Percentiles rank a stretch among this genome's conserved stretches.
These are phyloP conservation scores for Globisporangium mamillatum DNA, from an alignment of 352 stramenopile species.

Conservation along the genomic window DNA sequence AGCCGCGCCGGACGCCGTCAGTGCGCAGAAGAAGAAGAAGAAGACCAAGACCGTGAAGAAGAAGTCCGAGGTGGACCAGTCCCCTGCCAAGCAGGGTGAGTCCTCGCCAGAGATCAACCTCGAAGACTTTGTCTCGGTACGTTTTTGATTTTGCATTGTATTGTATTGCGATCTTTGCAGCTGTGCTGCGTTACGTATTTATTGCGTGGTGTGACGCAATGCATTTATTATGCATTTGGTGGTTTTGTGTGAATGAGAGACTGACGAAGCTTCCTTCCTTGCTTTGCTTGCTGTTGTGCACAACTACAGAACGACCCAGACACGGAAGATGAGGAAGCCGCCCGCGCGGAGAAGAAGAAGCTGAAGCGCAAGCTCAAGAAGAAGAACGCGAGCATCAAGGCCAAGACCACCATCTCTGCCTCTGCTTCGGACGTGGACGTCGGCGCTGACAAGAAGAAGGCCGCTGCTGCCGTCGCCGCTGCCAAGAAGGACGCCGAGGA, in stretches of 20 bases:
- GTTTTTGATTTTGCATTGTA: background rate
- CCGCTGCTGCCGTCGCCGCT: slow-evolving; percentile 32
- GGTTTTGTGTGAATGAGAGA: background rate
- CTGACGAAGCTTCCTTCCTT: slow-evolving; percentile 1
- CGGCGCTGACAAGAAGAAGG: slow-evolving; percentile 54
- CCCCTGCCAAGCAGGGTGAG: slow-evolving; percentile 27
- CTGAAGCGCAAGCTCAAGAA: slow-evolving; percentile 83
- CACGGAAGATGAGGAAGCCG: slow-evolving; percentile 77
- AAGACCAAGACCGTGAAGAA: slow-evolving; percentile 47
- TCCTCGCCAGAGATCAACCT: slow-evolving; percentile 51
- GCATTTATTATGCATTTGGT: background rate
- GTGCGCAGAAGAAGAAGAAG: slow-evolving; percentile 64
- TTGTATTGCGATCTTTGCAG: background rate
- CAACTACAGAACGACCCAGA: slow-evolving; percentile 57
- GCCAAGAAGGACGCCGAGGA: slow-evolving; percentile 68
- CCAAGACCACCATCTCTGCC: slow-evolving; percentile 16
- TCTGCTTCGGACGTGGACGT: slow-evolving; percentile 30
- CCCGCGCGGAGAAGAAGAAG: slow-evolving; percentile 76
- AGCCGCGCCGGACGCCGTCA: slow-evolving; percentile 21
- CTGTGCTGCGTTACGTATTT: slow-evolving; percentile 4
- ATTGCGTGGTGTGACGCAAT: background rate
- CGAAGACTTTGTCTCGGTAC: slow-evolving; percentile 56
- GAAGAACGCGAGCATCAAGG: slow-evolving; percentile 70
- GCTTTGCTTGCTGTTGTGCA: slow-evolving; percentile 19
- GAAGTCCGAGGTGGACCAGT: slow-evolving; percentile 22